Base-by-base conservation (phyloP, 164 flowering plant species). In the Umbellularia californica region DNA sequence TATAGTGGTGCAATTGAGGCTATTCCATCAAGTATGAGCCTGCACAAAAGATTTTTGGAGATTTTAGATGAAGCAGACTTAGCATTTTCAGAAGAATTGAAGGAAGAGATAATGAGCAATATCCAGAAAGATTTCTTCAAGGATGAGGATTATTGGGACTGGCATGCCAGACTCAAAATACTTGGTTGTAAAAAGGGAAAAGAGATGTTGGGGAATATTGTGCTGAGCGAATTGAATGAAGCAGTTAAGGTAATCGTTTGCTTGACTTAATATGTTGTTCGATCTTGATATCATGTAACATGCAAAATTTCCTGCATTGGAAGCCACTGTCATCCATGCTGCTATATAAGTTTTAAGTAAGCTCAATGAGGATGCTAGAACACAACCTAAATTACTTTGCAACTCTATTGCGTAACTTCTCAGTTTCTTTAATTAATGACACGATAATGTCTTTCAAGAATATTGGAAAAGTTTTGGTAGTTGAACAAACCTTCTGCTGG, bases 81-180 rank as follows among this genome's bases (percentile, higher is more conserved):
- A 81, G 88, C 86, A 69, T 81, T 87, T 77, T 84, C 86, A 9
- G 89, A 88, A 72, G 90, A 91, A 70, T 78, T 93, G 87, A 84
- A 75, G 62, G 70, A 81, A 65, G 81, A 86, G 82, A 88, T 95
- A 52, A 76, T 89, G 62, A 72, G 77, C 81, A 89, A 87, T 72
- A 87, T 95, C 89, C 87, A 81, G 77, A 85, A 88, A 76, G 95
- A 90, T 73, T 93, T 95, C 79, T 85, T 87, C 20, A 73, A 73
- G 58, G 89, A 90, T 2, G 90, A 94, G 12, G 84, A 85, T 58
- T 95, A 88, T 71, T 93, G 99, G 98, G 94, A 93, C 74, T 95
- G 99, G 98, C 89, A 89, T 68, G 98, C 97, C 14, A 90, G 88
- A 77, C 82, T 67, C 78, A 84, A 85, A 82, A 27, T 81, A 47